Conservation (phyloP, 495 filamentous ascomycete species). For the Achaetomiella virescens region DNA sequence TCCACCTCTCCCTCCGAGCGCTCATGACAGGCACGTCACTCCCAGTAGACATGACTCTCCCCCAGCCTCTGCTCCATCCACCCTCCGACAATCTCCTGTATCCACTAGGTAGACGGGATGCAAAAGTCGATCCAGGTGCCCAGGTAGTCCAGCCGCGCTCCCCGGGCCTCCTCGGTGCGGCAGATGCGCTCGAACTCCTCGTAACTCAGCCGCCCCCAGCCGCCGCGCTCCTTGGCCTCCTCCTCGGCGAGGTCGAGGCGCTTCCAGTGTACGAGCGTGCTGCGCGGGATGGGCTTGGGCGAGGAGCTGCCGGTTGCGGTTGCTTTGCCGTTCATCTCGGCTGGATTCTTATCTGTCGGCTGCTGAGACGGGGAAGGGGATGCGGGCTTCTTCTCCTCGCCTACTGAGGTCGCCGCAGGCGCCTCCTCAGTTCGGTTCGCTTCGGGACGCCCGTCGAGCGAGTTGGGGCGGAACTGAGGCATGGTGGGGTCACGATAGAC, state of each 20-base stretch:
- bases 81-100: neutral
- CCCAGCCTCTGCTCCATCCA: too few relatives aligned
- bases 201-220: constrained; percentile 64
- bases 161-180: constrained; percentile 50
- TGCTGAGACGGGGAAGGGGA: neutral
- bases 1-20: too few relatives aligned
- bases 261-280: constrained; percentile 44
- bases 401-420: neutral
- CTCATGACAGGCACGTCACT: too few relatives aligned
- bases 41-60: too few relatives aligned
- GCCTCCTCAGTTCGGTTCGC: neutral
- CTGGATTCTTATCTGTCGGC: neutral
- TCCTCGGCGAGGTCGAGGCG: constrained; percentile 56
- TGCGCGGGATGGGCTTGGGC: constrained; percentile 20
- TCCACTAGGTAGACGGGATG: constrained; percentile 39
- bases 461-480: constrained; percentile 54
- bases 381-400: neutral
- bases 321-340: neutral
- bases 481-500: constrained; percentile 58
- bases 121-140: constrained; percentile 82
- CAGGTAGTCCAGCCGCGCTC: constrained; percentile 61
- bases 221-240: constrained; percentile 62
- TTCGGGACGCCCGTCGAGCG: neutral
- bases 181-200: constrained; percentile 70
- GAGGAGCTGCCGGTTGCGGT: neutral